These are phyloP conservation scores for Cercospora sesami DNA, from an alignment of 2,329 filamentous ascomycete species.

Conservation along the genomic window DNA sequence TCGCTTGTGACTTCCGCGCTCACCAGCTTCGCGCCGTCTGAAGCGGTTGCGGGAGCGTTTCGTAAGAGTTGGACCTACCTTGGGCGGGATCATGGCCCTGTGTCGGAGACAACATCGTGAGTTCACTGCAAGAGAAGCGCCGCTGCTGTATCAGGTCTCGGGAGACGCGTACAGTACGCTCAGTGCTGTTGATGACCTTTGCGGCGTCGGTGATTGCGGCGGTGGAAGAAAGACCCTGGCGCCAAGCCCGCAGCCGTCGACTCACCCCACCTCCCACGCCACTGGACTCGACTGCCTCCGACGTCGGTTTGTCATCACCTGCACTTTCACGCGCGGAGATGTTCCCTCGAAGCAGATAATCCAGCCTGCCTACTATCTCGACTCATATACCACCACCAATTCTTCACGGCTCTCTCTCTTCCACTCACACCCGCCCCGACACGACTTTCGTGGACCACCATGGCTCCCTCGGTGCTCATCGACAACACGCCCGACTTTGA, in stretches of 20 bases:
- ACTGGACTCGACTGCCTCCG: neutral
- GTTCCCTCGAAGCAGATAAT: neutral
- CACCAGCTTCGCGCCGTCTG: neutral
- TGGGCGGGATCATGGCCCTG: too few species aligned
- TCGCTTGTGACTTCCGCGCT: neutral
- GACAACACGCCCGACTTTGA: constrained; percentile 43
- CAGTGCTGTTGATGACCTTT: neutral
- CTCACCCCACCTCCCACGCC: neutral
- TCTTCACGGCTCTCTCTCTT: neutral
- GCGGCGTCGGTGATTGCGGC: neutral
- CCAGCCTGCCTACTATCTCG: neutral
- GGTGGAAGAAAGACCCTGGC: neutral
- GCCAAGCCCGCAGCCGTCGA: neutral
- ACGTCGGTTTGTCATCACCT: neutral
- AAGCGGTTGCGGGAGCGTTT: neutral
- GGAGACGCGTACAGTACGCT: neutral
- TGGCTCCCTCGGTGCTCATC: constrained; percentile 44
- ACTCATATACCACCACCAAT: neutral
- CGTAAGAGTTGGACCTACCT: neutral
- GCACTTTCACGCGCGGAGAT: neutral
- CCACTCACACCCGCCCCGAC: neutral
- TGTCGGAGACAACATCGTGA: neutral
- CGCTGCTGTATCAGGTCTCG: neutral
- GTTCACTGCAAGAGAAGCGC: neutral
- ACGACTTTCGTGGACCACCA: constrained; percentile 23